Evolutionary conservation across 257 asterid genomes (phyloP), one percentile per base, ranked within the genome.

Genomic region (Primulina eburnea): DNA sequence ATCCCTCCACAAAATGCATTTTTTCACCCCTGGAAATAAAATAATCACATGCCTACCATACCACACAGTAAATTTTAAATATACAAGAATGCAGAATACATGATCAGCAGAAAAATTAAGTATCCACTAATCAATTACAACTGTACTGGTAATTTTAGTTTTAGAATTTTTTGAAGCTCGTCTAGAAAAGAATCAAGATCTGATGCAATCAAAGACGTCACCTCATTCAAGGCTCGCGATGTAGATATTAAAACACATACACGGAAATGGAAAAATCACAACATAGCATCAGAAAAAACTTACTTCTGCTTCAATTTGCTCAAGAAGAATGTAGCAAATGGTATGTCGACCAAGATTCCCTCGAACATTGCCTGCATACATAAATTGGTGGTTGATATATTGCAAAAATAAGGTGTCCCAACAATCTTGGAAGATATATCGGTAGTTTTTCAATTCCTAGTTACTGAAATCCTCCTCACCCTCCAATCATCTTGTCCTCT

Each of bases 251-350:
- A 40, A 35, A 12, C 28, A 63, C 40, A 56, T 28, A 63, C 3
- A 57, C 55, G 8, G 34, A 66, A 60, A 20, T n/a, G 35, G 30
- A 30, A 52, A 69, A 59, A 47, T 32, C 21, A 76, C 8, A 69
- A 65, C 68, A 47, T 7, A 55, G 57, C 62, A 73, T 50, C 8
- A 38, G 18, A 66, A 65, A 56, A 30, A 76, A 71, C 96, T 91
- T 86, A 91, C 99, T 89, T 94, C 64, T 88, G 95, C 84, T 94
- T 91, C 87, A 94, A 78, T 84, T 94, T 94, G 91, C 99, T 94
- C 73, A 94, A 81, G 85, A 94, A 94, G 81, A 94, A 94, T 59
- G 97, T 94, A 11, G 99, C 99, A 77, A 94, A 94, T 65, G 97
- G 99, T 78, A 94, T 89, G 75, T 94, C 99, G 81, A 91, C 97